Conservation (phyloP, 108 stramenopile genomes). For the Cylindrotheca closterium region DNA sequence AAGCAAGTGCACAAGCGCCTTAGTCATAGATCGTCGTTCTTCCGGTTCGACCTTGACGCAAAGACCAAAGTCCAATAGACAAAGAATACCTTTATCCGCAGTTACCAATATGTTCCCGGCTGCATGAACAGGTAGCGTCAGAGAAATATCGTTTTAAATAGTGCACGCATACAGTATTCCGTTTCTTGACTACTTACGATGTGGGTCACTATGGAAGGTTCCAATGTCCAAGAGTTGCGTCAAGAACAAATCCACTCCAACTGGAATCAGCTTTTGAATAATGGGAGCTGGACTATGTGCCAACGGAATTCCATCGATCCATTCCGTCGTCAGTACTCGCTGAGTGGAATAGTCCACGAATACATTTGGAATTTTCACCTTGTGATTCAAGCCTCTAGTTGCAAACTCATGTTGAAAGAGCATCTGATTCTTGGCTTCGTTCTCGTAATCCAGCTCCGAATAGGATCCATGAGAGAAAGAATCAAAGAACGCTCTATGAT, state of each 20-base stretch:
- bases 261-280: conserved; percentile 72
- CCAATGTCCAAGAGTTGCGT: conserved; percentile 87
- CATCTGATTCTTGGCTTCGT: conserved; percentile 89
- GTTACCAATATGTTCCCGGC: conserved; percentile 72
- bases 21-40: conserved; percentile 70
- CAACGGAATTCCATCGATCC: conserved; percentile 82
- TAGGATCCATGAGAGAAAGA: conserved; percentile 64
- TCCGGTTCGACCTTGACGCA: conserved; percentile 62
- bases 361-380: conserved; percentile 87
- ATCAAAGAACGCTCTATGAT: conserved; percentile 45
- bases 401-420: conserved; percentile 69
- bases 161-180: too few relatives aligned
- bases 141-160: too few relatives aligned
- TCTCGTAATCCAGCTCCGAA: conserved; percentile 91
- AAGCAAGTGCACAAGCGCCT: conserved; percentile 83
- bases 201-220: conserved; percentile 83
- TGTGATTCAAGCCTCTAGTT: conserved; percentile 37
- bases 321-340: conserved; percentile 92
- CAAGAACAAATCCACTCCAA: conserved; percentile 86
- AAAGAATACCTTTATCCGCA: conserved; percentile 45
- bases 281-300: conserved; percentile 49
- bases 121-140: too few relatives aligned
- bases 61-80: conserved; percentile 88
- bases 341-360: conserved; percentile 75
- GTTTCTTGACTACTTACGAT: conserved; percentile 38